Percentiles rank a stretch among this genome's conserved stretches.
Evolutionary conservation across 768 basidiomycete genomes (phyloP).

Genomic region (Rhizopogon sp.): DNA sequence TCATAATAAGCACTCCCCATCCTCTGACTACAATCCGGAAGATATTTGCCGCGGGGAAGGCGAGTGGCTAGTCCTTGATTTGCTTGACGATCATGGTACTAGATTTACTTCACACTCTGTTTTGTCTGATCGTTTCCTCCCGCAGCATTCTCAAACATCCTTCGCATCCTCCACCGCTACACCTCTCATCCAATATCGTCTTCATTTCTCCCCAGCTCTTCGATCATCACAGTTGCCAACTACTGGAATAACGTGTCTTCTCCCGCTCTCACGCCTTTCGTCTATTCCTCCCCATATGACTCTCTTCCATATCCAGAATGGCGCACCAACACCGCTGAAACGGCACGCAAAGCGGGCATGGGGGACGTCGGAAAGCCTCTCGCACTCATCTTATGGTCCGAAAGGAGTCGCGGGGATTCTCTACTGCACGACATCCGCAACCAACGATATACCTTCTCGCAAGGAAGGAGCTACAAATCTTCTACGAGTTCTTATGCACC

Average conservation of each 20-base stretch:
- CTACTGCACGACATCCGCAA: constrained; percentile 16
- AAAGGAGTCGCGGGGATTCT: constrained; percentile 14
- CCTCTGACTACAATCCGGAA: constrained; percentile 1
- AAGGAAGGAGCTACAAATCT: constrained; percentile 19
- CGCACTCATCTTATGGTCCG: constrained; percentile 39
- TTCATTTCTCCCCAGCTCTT: constrained; percentile 36
- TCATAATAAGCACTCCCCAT: neutral
- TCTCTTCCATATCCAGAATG: constrained; percentile 63
- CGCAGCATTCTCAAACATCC: constrained; percentile 43
- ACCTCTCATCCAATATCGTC: constrained; percentile 30
- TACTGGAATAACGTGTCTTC: constrained; percentile 9
- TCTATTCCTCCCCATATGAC: constrained; percentile 26
- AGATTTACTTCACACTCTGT: neutral
- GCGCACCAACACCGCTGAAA: constrained; percentile 44
- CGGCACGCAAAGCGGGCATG: constrained; percentile 53
- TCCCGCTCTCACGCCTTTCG: constrained; percentile 17
- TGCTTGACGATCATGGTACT: constrained; percentile 42
- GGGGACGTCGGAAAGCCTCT: constrained; percentile 53
- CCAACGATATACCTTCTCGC: constrained; percentile 18
- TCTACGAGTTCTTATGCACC: neutral
- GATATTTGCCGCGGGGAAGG: constrained; percentile 18
- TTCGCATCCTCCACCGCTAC: constrained; percentile 49
- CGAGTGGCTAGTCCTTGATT: constrained; percentile 50
- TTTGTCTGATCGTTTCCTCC: neutral
- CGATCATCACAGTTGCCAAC: constrained; percentile 57